Conservation (phyloP, 1,139 yeast genomes). For the Debaryomyces nepalensis region DNA sequence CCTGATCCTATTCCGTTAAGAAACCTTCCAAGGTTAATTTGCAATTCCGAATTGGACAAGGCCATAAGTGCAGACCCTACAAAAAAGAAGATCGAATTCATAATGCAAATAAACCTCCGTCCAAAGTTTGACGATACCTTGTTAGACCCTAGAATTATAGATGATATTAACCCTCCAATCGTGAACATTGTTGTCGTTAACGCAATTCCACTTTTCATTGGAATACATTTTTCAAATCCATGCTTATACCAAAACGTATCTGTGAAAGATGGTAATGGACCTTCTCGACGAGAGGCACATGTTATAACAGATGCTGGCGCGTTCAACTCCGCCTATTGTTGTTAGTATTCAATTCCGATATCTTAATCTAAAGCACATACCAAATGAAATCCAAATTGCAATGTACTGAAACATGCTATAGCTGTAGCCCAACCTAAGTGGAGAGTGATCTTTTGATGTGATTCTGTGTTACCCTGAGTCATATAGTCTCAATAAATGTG, state of each 20-base stretch:
- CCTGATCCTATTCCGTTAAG: constrained; percentile 46
- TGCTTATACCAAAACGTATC: constrained; percentile 33
- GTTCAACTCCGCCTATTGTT: constrained; percentile 66
- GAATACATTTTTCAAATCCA: constrained; percentile 35
- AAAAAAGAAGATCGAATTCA: constrained; percentile 30
- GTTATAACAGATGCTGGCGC: constrained; percentile 75
- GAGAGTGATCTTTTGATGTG: constrained; percentile 33
- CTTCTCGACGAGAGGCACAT: constrained; percentile 35
- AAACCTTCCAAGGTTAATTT: constrained; percentile 35
- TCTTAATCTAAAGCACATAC: constrained; percentile 1
- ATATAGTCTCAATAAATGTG: not conserved
- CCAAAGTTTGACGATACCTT: constrained; percentile 31
- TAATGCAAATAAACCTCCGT: constrained; percentile 29
- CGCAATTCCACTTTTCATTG: constrained; percentile 31
- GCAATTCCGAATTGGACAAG: constrained; percentile 23
- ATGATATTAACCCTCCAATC: constrained; percentile 41
- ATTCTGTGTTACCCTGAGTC: constrained; percentile 13
- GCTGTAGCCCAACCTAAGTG: constrained; percentile 41
- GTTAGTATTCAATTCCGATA: not conserved
- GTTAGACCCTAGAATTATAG: constrained; percentile 37
- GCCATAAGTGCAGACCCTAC: constrained; percentile 36
- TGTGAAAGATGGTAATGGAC: constrained; percentile 28
- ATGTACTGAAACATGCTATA: constrained; percentile 68
- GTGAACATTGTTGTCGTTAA: constrained; percentile 43
- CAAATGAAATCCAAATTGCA: constrained; percentile 91